Percentiles rank a stretch among this genome's conserved stretches.
Conservation (phyloP, 306 rosid genomes). For the Quercus ilex region DNA sequence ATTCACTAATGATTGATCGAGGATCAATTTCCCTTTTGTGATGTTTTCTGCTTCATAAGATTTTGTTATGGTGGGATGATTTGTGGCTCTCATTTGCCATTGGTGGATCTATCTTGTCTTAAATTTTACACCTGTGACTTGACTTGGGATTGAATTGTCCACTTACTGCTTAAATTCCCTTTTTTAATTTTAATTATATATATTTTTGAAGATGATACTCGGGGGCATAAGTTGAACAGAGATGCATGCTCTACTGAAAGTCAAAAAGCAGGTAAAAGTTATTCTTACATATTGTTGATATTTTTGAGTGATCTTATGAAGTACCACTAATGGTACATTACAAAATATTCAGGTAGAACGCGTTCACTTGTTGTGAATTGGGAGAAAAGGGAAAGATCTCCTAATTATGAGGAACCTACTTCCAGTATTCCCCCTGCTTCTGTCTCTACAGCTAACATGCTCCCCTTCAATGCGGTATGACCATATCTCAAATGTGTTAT, state of each 20-base stretch:
- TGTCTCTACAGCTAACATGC: slow-evolving; percentile 42
- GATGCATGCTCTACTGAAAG: slow-evolving; percentile 61
- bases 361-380: slow-evolving; percentile 62
- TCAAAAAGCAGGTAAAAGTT: slow-evolving; percentile 65
- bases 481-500: slow-evolving; percentile 16
- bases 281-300: slow-evolving; percentile 19
- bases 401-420: slow-evolving; percentile 57
- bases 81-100: background rate
- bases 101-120: background rate
- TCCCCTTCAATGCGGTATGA: slow-evolving; percentile 58
- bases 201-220: slow-evolving; percentile 51
- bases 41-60: background rate
- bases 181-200: background rate
- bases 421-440: slow-evolving; percentile 54
- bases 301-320: slow-evolving; percentile 17
- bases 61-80: background rate
- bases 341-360: slow-evolving; percentile 58
- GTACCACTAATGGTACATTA: slow-evolving; percentile 16
- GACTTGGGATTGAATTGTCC: background rate
- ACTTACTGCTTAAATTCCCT: slow-evolving; percentile 19
- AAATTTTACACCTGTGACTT: background rate
- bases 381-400: slow-evolving; percentile 80
- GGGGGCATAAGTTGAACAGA: slow-evolving; percentile 57
- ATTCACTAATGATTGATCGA: background rate
- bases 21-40: background rate